Evolutionary conservation across 768 basidiomycete species (phyloP).

Genomic region (Pleurotus cornucopiae): DNA sequence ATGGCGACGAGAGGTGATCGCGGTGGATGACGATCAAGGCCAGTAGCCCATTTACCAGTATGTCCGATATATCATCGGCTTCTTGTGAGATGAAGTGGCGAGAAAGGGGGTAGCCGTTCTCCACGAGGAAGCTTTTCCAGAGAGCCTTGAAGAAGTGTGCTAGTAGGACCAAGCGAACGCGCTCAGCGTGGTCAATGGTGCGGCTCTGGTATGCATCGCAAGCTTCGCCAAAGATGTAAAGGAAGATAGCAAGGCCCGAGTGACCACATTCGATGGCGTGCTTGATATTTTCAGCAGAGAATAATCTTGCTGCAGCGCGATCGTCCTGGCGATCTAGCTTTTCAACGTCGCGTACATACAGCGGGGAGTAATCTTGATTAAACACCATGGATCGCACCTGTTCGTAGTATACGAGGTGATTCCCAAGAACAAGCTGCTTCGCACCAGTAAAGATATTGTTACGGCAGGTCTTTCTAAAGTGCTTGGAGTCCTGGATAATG

Average conservation of each 20-base stretch:
- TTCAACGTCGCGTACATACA: constrained; percentile 26
- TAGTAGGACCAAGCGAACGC: constrained; percentile 16
- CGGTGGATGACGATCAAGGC: background rate
- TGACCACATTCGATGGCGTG: constrained; percentile 13
- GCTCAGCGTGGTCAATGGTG: constrained; percentile 13
- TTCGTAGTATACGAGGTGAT: constrained; percentile 14
- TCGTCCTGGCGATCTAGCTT: constrained; percentile 33
- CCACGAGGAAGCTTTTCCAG: background rate
- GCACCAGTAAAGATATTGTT: constrained; percentile 33
- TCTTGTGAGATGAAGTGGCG: background rate
- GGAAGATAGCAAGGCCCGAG: constrained; percentile 17
- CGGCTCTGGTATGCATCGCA: constrained; percentile 24
- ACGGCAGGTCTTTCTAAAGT: constrained; percentile 27
- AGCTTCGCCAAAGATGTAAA: constrained; percentile 26
- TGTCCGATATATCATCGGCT: background rate
- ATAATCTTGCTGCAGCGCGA: constrained; percentile 27
- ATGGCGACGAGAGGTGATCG: background rate
- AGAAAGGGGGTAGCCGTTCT: background rate
- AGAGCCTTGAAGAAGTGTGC: background rate
- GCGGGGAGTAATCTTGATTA: constrained; percentile 11
- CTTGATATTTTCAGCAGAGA: constrained; percentile 22
- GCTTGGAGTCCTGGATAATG: constrained; percentile 33
- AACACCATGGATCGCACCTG: constrained; percentile 17
- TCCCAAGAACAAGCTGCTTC: constrained; percentile 18
- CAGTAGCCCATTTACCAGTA: background rate